phyloP scores from a whole-genome alignment of 352 stramenopile species.

The Globisporangium alternatum region DNA sequence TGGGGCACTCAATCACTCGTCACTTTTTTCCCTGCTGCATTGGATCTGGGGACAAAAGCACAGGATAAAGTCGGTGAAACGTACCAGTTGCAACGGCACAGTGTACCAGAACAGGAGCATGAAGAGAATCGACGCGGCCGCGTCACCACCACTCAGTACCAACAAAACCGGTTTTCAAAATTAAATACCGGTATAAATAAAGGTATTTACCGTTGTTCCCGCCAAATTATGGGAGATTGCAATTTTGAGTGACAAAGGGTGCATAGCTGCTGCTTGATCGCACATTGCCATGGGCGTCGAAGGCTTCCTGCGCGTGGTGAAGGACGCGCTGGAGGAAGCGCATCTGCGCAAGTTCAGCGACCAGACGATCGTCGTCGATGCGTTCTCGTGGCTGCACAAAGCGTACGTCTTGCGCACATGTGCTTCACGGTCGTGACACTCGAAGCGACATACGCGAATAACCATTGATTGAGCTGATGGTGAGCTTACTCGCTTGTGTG shows the following conservation, averaged over 20 bases:
- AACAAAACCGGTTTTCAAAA: background rate
- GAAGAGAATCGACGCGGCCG: slow-evolving; percentile 13
- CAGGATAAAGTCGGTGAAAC: background rate
- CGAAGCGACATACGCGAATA: background rate
- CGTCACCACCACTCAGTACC: slow-evolving; percentile 8
- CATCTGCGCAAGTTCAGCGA: slow-evolving; percentile 51
- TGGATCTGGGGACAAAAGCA: background rate
- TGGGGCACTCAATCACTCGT: background rate
- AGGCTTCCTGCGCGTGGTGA: slow-evolving; percentile 57
- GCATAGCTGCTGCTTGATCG: background rate
- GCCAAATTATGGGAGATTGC: background rate
- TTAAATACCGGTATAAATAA: background rate
- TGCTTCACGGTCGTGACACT: background rate
- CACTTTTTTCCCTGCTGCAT: background rate
- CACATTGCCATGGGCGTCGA: slow-evolving; percentile 52
- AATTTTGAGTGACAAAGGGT: slow-evolving; percentile 2
- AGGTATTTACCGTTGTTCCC: background rate
- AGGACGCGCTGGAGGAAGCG: slow-evolving; percentile 47
- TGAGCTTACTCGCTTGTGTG: background rate
- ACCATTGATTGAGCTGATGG: background rate
- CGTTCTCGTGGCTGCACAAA: slow-evolving; percentile 80
- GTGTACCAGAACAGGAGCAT: slow-evolving; percentile 10
- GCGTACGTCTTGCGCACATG: slow-evolving; percentile 36
- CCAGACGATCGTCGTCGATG: slow-evolving; percentile 65
- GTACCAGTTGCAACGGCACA: slow-evolving; percentile 6